phyloP scores from a whole-genome alignment of 1,139 yeast species.

The Yamadazyma diddensiae region DNA sequence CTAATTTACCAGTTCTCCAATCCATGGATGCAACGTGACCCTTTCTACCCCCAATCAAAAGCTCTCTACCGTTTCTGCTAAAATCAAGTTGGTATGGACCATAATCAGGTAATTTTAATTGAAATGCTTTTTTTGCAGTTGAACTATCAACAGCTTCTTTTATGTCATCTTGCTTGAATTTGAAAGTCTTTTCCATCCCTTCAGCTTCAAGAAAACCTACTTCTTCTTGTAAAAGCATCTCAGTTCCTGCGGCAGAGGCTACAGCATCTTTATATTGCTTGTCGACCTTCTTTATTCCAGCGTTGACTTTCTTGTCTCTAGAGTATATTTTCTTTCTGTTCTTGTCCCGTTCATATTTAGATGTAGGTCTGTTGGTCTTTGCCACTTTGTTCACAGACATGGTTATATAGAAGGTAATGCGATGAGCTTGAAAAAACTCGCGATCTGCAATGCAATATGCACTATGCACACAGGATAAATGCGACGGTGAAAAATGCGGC shows the following conservation, averaged over 20 bases:
- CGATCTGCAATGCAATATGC: too few species aligned
- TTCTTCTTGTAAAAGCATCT: slow-evolving; percentile 78
- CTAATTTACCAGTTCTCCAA: slow-evolving; percentile 85
- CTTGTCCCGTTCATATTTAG: slow-evolving; percentile 16
- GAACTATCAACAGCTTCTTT: slow-evolving; percentile 72
- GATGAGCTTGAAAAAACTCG: slow-evolving; percentile 6
- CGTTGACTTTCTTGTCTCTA: slow-evolving; percentile 62
- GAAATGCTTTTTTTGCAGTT: slow-evolving; percentile 74
- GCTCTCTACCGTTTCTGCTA: slow-evolving; percentile 81
- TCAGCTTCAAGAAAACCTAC: slow-evolving; percentile 89
- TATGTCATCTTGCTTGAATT: slow-evolving; percentile 80
- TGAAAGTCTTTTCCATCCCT: slow-evolving; percentile 86
- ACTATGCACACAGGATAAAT: too few species aligned
- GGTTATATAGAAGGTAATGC: slow-evolving; percentile 1
- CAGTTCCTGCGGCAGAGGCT: slow-evolving; percentile 80
- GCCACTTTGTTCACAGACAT: slow-evolving; percentile 18
- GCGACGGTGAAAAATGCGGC: not conserved
- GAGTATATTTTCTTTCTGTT: slow-evolving; percentile 23
- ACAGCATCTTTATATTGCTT: slow-evolving; percentile 75
- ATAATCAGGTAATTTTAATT: slow-evolving; percentile 67
- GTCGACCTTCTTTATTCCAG: slow-evolving; percentile 66
- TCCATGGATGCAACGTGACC: slow-evolving; percentile 97
- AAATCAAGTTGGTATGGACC: slow-evolving; percentile 88
- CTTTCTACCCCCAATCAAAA: slow-evolving; percentile 81
- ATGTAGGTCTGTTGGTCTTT: slow-evolving; percentile 19